Conservation (phyloP, 1,284 basidiomycete genomes). For the Rhodotorula sp. region DNA sequence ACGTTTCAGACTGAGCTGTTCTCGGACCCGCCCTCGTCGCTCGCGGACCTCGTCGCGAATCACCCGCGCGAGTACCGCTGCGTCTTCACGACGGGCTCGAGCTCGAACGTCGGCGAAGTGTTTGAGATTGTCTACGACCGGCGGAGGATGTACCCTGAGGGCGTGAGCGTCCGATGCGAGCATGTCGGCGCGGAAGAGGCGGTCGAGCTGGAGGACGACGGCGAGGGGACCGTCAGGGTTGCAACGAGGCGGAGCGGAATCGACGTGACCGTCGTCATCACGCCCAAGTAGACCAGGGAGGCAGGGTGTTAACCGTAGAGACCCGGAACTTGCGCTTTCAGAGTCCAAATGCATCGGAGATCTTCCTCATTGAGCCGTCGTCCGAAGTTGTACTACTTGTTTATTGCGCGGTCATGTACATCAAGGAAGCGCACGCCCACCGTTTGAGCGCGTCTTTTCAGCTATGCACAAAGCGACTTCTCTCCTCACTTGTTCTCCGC, state of each 20-base stretch:
- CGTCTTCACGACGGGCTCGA: slow-evolving; percentile 21
- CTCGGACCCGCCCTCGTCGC: slow-evolving; percentile 14
- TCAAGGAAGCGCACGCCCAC: too few species aligned
- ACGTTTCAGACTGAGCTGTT: slow-evolving; percentile 34
- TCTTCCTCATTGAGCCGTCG: too few species aligned
- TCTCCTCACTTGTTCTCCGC: slow-evolving; percentile 9
- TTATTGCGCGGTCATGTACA: too few species aligned
- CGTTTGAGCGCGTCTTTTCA: background rate
- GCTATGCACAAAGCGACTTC: background rate
- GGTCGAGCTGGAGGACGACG: slow-evolving; percentile 21
- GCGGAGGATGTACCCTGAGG: slow-evolving; percentile 25
- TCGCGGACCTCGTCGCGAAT: too few species aligned
- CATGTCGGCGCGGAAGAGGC: slow-evolving; percentile 16
- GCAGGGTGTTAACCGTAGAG: too few species aligned
- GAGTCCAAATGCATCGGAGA: too few species aligned
- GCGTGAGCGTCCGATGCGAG: slow-evolving; percentile 9
- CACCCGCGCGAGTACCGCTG: slow-evolving; percentile 24
- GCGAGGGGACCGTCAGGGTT: slow-evolving; percentile 20
- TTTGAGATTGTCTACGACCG: slow-evolving; percentile 32
- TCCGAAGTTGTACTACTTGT: too few species aligned
- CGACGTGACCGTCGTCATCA: slow-evolving; percentile 16
- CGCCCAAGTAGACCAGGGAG: slow-evolving; percentile 1
- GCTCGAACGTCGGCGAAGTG: slow-evolving; percentile 3
- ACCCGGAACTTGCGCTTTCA: too few species aligned
- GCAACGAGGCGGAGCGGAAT: slow-evolving; percentile 2